These are phyloP conservation scores for Mycena latifolia DNA, from an alignment of 768 basidiomycete species.

Conservation along the genomic window DNA sequence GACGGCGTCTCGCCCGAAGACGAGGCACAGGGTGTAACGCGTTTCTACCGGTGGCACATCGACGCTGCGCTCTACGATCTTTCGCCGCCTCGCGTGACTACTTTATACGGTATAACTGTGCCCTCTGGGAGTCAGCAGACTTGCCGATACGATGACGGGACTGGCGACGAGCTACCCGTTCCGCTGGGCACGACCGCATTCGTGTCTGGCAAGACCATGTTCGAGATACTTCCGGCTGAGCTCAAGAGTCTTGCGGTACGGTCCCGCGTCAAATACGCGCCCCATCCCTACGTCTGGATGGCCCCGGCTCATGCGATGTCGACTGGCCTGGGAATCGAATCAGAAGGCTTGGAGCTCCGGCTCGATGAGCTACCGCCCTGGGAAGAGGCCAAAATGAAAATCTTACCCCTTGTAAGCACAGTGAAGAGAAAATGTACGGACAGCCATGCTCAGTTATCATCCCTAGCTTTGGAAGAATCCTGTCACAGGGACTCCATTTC, in stretches of 20 bases:
- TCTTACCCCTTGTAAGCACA: conserved; percentile 60
- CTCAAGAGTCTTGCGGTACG: conserved; percentile 87
- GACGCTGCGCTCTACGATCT: conserved; percentile 88
- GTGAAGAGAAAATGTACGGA: conserved; percentile 30
- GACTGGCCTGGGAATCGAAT: conserved; percentile 87
- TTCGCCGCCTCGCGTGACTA: conserved; percentile 86
- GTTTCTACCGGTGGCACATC: conserved; percentile 95
- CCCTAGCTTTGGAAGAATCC: conserved; percentile 93
- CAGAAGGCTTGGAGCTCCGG: conserved; percentile 79
- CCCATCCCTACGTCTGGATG: conserved; percentile 96
- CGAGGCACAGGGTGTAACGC: conserved; percentile 77
- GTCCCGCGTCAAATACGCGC: conserved; percentile 80
- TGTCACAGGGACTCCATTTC: conserved; percentile 84
- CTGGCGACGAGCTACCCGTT: conserved; percentile 84
- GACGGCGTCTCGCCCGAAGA: conserved; percentile 80
- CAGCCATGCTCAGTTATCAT: conserved; percentile 12
- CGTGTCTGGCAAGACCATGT: conserved; percentile 87
- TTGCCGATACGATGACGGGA: conserved; percentile 87
- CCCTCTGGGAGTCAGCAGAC: conserved; percentile 75
- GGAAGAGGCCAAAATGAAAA: conserved; percentile 82
- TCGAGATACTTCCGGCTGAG: conserved; percentile 78
- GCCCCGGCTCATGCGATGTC: conserved; percentile 78
- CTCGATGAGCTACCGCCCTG: conserved; percentile 80
- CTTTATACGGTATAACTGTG: conserved; percentile 82
- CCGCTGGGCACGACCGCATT: conserved; percentile 92